Percentiles rank a stretch among this genome's conserved stretches.
These are phyloP conservation scores for Cornus kousa DNA, from an alignment of 148 eudicot genomes.

Conservation along the genomic window DNA sequence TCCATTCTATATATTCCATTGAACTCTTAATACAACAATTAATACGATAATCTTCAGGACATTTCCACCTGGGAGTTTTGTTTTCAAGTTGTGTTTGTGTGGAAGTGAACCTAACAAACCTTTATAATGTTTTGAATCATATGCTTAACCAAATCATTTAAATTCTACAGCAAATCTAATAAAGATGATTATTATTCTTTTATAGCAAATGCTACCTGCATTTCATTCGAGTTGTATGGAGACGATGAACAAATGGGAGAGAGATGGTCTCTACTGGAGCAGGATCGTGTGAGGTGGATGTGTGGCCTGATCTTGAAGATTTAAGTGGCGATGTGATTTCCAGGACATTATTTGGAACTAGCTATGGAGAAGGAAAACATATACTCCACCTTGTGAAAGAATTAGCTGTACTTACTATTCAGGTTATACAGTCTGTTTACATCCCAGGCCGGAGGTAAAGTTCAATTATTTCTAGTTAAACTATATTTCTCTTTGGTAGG, in stretches of 20 bases:
- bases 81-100: background rate
- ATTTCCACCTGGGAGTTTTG: background rate
- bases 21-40: background rate
- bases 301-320: slow-evolving; percentile 41
- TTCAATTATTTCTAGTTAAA: too few species aligned
- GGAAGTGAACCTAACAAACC: background rate
- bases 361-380: slow-evolving; percentile 40
- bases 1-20: background rate
- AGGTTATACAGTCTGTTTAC: slow-evolving; percentile 20
- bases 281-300: slow-evolving; percentile 37
- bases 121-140: too few species aligned
- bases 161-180: too few species aligned
- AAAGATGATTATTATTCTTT: background rate
- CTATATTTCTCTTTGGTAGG: too few species aligned
- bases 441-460: slow-evolving; percentile 54
- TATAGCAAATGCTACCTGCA: slow-evolving; percentile 28
- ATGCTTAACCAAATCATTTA: too few species aligned
- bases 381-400: slow-evolving; percentile 50
- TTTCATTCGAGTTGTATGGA: slow-evolving; percentile 16
- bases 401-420: slow-evolving; percentile 23
- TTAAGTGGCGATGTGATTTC: slow-evolving; percentile 50
- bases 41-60: background rate
- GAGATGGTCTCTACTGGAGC: background rate
- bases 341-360: slow-evolving; percentile 54
- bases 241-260: slow-evolving; percentile 24